Conservation (phyloP, 257 asterid species). For the Oldenlandia corymbosa region DNA sequence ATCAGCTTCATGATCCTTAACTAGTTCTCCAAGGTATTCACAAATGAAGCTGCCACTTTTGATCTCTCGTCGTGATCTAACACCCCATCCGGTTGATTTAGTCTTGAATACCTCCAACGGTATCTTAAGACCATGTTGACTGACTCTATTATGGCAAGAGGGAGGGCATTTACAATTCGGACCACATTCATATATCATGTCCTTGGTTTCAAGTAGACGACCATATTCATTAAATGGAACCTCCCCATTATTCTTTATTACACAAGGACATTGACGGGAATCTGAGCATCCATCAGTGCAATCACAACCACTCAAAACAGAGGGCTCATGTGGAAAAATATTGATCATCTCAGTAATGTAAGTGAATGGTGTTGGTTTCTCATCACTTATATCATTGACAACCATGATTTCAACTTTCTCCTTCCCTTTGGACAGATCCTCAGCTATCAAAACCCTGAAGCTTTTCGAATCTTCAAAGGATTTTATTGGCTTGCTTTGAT, state of each 20-base stretch:
- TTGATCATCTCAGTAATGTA: constrained; percentile 34
- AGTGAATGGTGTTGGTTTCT: constrained; percentile 33
- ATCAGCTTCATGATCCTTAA: constrained; percentile 23
- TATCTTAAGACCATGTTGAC: constrained; percentile 37
- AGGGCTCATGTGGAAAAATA: constrained; percentile 17
- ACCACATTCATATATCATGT: constrained; percentile 47
- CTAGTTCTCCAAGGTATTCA: constrained; percentile 44
- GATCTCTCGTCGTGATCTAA: constrained; percentile 33
- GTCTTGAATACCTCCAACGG: constrained; percentile 44
- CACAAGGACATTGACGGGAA: constrained; percentile 28
- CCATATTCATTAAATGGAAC: constrained; percentile 47
- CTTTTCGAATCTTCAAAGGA: neutral
- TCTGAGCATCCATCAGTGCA: constrained; percentile 43
- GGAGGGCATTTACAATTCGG: constrained; percentile 49
- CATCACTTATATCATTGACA: constrained; percentile 31
- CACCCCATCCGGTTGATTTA: constrained; percentile 43
- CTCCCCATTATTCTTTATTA: constrained; percentile 38
- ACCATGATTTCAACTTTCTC: constrained; percentile 34
- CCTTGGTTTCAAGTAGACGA: constrained; percentile 10
- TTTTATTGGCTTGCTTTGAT: constrained; percentile 11
- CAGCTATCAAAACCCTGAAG: constrained; percentile 10
- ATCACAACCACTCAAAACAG: constrained; percentile 25
- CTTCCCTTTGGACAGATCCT: constrained; percentile 40
- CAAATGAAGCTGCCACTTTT: constrained; percentile 45
- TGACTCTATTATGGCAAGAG: constrained; percentile 45